Evolutionary conservation across 768 basidiomycete genomes (phyloP).

Genomic region (Russula emetica): DNA sequence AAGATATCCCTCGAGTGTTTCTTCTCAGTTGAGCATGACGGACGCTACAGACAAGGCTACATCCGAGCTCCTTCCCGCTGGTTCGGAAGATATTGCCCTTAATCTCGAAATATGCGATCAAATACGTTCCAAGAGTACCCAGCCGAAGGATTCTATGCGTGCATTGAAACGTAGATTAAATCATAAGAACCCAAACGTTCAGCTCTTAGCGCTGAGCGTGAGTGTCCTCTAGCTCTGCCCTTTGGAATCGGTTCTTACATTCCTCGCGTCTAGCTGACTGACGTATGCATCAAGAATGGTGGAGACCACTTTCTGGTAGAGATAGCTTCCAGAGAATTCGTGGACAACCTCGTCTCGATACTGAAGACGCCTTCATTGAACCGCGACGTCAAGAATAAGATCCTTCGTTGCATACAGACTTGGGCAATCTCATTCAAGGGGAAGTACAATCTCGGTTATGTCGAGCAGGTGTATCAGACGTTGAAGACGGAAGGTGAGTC

Average conservation of each 20-base stretch:
- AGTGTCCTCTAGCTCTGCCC: conserved; percentile 35
- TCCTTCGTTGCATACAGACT: conserved; percentile 79
- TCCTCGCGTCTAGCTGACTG: conserved; percentile 58
- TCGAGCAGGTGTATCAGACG: conserved; percentile 74
- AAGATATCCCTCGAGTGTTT: not conserved
- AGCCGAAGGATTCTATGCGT: conserved; percentile 83
- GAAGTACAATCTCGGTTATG: conserved; percentile 67
- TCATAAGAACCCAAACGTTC: conserved; percentile 95
- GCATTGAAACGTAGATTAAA: conserved; percentile 81
- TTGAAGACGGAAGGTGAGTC: conserved; percentile 67
- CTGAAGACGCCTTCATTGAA: conserved; percentile 75
- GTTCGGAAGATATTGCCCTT: conserved; percentile 85
- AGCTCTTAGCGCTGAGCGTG: conserved; percentile 80
- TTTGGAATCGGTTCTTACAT: conserved; percentile 5
- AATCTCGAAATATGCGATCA: conserved; percentile 96
- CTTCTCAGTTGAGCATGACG: not conserved
- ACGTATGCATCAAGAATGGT: conserved; percentile 94
- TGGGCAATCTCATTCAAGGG: conserved; percentile 91
- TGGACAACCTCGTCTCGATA: conserved; percentile 89
- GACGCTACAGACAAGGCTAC: conserved; percentile 78
- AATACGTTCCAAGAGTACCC: conserved; percentile 85
- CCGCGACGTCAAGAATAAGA: conserved; percentile 75
- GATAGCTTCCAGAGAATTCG: conserved; percentile 83
- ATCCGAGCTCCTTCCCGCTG: conserved; percentile 78
- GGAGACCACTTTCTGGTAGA: conserved; percentile 87